Percentiles rank a stretch among this genome's conserved stretches.
Evolutionary conservation across 768 basidiomycete species (phyloP).

Genomic region (Suillus placidus): DNA sequence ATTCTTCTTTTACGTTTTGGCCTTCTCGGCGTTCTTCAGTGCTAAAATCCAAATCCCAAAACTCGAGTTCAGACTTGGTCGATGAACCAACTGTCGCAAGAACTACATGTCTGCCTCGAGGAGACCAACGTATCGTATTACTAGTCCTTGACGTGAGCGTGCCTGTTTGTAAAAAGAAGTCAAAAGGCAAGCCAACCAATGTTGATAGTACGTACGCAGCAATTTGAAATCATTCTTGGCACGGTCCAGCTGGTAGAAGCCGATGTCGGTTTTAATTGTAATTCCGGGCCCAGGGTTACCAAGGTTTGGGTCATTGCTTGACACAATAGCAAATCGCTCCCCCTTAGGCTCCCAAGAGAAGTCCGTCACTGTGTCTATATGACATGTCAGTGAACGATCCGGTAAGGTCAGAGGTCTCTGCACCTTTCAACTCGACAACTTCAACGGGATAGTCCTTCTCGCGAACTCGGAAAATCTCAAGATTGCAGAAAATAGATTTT

Average conservation of each 20-base stretch:
- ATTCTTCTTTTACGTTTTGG: conserved; percentile 64
- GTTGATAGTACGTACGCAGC: conserved; percentile 60
- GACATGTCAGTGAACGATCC: not conserved
- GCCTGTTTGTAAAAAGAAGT: conserved; percentile 43
- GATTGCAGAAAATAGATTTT: conserved; percentile 96
- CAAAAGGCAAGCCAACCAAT: conserved; percentile 7
- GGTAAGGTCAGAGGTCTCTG: conserved; percentile 9
- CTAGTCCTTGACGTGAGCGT: conserved; percentile 80
- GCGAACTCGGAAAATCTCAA: conserved; percentile 95
- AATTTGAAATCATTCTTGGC: conserved; percentile 93
- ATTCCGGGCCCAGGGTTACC: conserved; percentile 88
- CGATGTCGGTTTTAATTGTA: conserved; percentile 94
- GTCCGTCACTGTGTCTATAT: conserved; percentile 85
- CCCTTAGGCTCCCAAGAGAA: conserved; percentile 99
- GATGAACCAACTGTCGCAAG: conserved; percentile 95
- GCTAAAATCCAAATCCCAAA: conserved; percentile 97
- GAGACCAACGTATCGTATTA: conserved; percentile 96
- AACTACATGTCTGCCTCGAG: conserved; percentile 93
- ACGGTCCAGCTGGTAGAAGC: conserved; percentile 93
- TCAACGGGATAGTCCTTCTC: conserved; percentile 99
- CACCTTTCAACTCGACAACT: conserved; percentile 96
- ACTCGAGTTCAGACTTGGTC: conserved; percentile 95
- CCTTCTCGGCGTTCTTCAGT: conserved; percentile 53
- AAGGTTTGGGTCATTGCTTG: conserved; percentile 90
- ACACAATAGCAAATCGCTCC: conserved; percentile 93